Evolutionary conservation across 2,329 filamentous ascomycete genomes (phyloP).

Genomic region (Neodidymelliopsis sp.): DNA sequence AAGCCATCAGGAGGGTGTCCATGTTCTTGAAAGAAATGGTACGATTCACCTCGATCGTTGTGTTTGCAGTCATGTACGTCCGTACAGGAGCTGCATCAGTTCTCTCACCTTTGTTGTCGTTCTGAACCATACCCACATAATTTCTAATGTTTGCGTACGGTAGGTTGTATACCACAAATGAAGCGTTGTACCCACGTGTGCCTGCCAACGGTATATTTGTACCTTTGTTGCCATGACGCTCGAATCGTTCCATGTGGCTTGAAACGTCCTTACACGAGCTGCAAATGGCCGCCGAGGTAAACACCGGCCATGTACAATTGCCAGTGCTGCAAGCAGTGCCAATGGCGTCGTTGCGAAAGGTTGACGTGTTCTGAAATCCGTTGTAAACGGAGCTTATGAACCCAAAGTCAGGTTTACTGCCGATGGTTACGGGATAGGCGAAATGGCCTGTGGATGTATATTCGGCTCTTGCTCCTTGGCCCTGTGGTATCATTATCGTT

Average conservation of each 20-base stretch:
- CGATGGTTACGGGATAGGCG: neutral
- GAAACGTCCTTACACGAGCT: conserved; percentile 16
- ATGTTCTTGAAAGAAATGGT: conserved; percentile 5
- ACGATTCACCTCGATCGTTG: neutral
- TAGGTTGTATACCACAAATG: neutral
- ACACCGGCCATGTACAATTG: conserved; percentile 18
- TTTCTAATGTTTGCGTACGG: conserved; percentile 6
- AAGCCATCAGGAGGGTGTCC: conserved; percentile 2
- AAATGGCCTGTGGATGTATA: neutral
- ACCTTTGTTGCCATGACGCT: neutral
- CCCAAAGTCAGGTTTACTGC: conserved; percentile 16
- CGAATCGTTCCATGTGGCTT: neutral
- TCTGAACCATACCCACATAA: neutral
- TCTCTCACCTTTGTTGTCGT: no score
- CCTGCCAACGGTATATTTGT: neutral
- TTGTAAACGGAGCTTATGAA: conserved; percentile 16
- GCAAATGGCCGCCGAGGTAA: conserved; percentile 15
- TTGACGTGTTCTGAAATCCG: conserved; percentile 12
- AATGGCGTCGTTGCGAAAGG: neutral
- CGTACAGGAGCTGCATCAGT: neutral
- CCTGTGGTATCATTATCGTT: neutral
- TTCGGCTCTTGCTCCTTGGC: no score
- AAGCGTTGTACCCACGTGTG: neutral
- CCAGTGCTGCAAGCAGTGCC: conserved; percentile 9
- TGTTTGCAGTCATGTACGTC: conserved; percentile 10